phyloP scores from a whole-genome alignment of 208 protist genomes.

The Acanthamoeba culbertsoni region DNA sequence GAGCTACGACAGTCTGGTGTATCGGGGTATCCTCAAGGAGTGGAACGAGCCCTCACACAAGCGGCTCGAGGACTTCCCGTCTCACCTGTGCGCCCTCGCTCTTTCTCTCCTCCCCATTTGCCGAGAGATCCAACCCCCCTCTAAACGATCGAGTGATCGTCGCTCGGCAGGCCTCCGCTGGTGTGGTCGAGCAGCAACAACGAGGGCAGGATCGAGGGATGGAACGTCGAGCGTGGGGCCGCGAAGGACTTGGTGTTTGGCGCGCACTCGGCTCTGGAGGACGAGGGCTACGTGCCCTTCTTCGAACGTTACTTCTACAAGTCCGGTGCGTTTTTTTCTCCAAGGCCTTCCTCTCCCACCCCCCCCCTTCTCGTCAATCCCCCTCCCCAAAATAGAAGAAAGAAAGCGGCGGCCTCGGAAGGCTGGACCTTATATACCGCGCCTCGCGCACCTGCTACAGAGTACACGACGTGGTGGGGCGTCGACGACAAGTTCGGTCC shows the following conservation, averaged over 20 bases:
- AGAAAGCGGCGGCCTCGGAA: too few relatives aligned
- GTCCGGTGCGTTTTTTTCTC: background rate
- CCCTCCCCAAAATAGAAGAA: too few relatives aligned
- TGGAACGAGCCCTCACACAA: slow-evolving; percentile 3
- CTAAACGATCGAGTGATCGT: too few relatives aligned
- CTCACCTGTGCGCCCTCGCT: background rate
- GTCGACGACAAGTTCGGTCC: background rate
- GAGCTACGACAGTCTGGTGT: slow-evolving; percentile 28
- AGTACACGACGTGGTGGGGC: slow-evolving; percentile 18
- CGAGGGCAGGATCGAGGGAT: slow-evolving; percentile 13
- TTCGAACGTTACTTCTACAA: slow-evolving; percentile 24
- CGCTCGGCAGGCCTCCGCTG: background rate
- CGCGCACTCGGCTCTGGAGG: background rate
- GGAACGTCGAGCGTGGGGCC: slow-evolving; percentile 22
- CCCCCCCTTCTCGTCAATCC: too few relatives aligned
- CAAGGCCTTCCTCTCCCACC: too few relatives aligned
- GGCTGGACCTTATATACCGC: background rate
- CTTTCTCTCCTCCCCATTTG: background rate
- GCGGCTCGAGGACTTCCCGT: background rate
- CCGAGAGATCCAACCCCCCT: background rate
- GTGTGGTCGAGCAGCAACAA: background rate
- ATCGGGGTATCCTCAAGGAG: slow-evolving; percentile 38
- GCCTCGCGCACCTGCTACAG: background rate
- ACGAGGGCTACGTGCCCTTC: slow-evolving; percentile 40
- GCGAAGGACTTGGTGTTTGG: background rate